These are phyloP conservation scores for Protomyces gravidus DNA, from an alignment of 1,139 yeast genomes.

Conservation along the genomic window DNA sequence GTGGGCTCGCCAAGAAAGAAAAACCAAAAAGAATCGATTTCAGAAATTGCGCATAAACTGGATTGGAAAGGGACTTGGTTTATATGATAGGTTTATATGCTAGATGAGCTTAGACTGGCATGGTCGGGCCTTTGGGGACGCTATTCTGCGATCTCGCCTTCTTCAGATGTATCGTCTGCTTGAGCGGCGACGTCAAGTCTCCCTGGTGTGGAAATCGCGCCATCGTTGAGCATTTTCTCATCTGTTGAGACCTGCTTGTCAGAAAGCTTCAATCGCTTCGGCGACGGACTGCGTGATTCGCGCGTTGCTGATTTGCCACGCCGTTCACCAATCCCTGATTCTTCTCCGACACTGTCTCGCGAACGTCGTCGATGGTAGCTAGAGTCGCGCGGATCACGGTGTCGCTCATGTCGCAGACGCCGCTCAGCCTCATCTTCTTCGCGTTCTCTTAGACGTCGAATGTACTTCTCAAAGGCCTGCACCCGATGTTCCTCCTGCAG, in stretches of 20 bases:
- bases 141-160: constrained; percentile 27
- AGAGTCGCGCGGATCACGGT: constrained; percentile 2
- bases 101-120: no score
- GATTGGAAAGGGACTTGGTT: no score
- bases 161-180: constrained; percentile 19
- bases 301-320: no score
- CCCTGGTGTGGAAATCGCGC: neutral
- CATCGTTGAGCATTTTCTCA: neutral
- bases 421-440: constrained; percentile 32
- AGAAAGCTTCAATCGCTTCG: neutral
- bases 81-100: no score
- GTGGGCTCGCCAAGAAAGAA: no score
- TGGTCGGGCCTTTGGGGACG: no score
- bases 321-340: no score
- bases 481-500: constrained; percentile 41
- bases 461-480: constrained; percentile 41
- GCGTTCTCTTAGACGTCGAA: constrained; percentile 38
- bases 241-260: neutral
- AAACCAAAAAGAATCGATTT: no score
- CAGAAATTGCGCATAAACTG: no score
- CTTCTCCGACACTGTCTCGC: no score
- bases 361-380: constrained; percentile 5
- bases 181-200: constrained; percentile 1
- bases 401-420: constrained; percentile 6
- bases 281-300: constrained; percentile 2